These are phyloP conservation scores for Ilex paraguariensis DNA, from an alignment of 305 asterid genomes.

Conservation along the genomic window DNA sequence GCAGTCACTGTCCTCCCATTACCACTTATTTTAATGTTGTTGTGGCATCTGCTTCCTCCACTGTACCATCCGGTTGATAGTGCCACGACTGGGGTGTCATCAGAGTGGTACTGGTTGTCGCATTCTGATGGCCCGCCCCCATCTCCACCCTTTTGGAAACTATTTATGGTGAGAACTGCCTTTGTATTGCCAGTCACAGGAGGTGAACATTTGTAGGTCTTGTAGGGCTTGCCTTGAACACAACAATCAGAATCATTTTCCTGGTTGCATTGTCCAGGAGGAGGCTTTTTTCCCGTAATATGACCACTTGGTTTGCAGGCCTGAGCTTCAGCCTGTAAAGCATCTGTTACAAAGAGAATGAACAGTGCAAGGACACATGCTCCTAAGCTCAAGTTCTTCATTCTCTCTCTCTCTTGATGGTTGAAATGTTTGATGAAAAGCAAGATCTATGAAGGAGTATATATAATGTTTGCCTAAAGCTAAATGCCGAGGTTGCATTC, in stretches of 20 bases:
- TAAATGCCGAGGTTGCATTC: too few relatives aligned
- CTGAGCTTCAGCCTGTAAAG: too few relatives aligned
- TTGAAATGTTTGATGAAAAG: too few relatives aligned
- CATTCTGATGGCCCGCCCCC: slow-evolving; percentile 43
- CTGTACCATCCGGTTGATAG: slow-evolving; percentile 26
- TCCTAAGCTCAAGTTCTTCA: slow-evolving; percentile 7
- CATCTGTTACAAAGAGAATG: slow-evolving; percentile 9
- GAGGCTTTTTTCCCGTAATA: slow-evolving; percentile 36
- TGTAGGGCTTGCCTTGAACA: slow-evolving; percentile 11
- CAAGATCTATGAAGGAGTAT: too few relatives aligned
- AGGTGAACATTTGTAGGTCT: slow-evolving; percentile 40
- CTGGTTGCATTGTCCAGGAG: slow-evolving; percentile 38
- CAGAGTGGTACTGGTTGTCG: slow-evolving; percentile 21
- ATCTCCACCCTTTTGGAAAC: slow-evolving; percentile 38
- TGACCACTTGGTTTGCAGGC: slow-evolving; percentile 19
- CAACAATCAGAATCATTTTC: too few relatives aligned
- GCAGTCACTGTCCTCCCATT: too few relatives aligned
- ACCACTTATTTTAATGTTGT: too few relatives aligned
- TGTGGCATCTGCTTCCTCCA: neutral
- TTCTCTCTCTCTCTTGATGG: slow-evolving; percentile 1
- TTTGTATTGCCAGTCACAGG: slow-evolving; percentile 23
- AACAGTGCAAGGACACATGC: slow-evolving; percentile 7
- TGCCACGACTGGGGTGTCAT: slow-evolving; percentile 19
- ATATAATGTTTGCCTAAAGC: too few relatives aligned
- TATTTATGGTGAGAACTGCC: slow-evolving; percentile 39